Evolutionary conservation across 805 yeast species (phyloP), one percentile per base, ranked within the genome.

Genomic region (Tetrapisispora iriomotensis): DNA sequence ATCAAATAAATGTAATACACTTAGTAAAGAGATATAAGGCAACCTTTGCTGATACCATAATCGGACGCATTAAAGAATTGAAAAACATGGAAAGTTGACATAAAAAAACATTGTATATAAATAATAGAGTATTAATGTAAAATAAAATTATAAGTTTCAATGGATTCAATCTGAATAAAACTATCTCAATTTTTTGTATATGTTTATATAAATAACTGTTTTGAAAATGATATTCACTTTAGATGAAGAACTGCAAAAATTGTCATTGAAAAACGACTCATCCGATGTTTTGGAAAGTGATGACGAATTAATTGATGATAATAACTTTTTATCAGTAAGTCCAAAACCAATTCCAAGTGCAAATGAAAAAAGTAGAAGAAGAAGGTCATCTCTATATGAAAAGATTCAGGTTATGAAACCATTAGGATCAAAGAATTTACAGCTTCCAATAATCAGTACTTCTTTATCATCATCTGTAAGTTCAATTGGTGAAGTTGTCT

Each of bases 331-430:
- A 19, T 9, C 25, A 17, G 29, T 21, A 10, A 25, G 19, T 29
- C 23, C 27, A 22, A 20, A 8, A 6, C 18, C 28, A 12, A 29
- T 24, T n/a, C 34, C 37, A 29, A 18, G 17, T 4, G 10, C 13
- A 15, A 24, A 13, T 7, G 17, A 18, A 7, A n/a, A n/a, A n/a
- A 27, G 12, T 1, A 44, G 46, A 38, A 51, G 61, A 37, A 49
- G 63, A 37, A 45, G 56, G 29, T 57, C 64, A 1, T 60, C 64
- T 5, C 46, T 49, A 1, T 42, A 55, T 27, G 53, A 51, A 28
- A 58, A 51, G 37, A 48, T 60, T 29, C 49, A 58, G 3, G 54
- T 57, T 2, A 41, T 45, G 12, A 48, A 57, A 13, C 61, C 62
- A 8, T 48, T 49, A 10, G 48, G 50, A 35, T 49, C 57, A 1